Evolutionary conservation across 768 basidiomycete genomes (phyloP).

Genomic region (Pholiota molesta): DNA sequence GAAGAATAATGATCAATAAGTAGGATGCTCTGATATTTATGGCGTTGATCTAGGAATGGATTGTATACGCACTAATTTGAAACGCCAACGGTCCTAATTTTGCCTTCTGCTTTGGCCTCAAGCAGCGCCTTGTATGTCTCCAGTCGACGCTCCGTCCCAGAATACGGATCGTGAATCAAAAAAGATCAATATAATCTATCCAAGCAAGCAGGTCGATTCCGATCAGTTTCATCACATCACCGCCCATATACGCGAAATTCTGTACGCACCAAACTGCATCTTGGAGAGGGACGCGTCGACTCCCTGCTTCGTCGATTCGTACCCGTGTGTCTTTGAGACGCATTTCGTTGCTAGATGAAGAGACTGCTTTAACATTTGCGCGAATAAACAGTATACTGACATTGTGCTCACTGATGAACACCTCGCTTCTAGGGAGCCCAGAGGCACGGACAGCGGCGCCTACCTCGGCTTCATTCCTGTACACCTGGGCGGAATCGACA

Average conservation of each 20-base stretch:
- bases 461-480: conserved; percentile 66
- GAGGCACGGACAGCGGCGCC: conserved; percentile 61
- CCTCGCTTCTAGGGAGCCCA: conserved; percentile 54
- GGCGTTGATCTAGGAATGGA: not conserved
- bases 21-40: not conserved
- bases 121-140: conserved; percentile 72
- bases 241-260: not conserved
- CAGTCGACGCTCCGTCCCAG: conserved; percentile 66
- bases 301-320: conserved; percentile 58
- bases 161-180: conserved; percentile 77
- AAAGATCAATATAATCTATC: conserved; percentile 39
- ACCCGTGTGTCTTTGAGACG: conserved; percentile 58
- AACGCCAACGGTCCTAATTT: conserved; percentile 75
- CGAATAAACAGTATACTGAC: not conserved
- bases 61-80: conserved; percentile 71
- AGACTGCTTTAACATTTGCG: not conserved
- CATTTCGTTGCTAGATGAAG: conserved; percentile 66
- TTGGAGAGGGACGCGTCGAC: conserved; percentile 63
- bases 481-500: conserved; percentile 73
- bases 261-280: conserved; percentile 57
- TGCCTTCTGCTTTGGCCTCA: conserved; percentile 63
- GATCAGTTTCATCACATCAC: not conserved
- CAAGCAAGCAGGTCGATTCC: no score
- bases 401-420: conserved; percentile 67
- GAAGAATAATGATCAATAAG: not conserved